Base-by-base conservation (phyloP, 2,329 filamentous ascomycete genomes). In the Diplodia seriata region DNA sequence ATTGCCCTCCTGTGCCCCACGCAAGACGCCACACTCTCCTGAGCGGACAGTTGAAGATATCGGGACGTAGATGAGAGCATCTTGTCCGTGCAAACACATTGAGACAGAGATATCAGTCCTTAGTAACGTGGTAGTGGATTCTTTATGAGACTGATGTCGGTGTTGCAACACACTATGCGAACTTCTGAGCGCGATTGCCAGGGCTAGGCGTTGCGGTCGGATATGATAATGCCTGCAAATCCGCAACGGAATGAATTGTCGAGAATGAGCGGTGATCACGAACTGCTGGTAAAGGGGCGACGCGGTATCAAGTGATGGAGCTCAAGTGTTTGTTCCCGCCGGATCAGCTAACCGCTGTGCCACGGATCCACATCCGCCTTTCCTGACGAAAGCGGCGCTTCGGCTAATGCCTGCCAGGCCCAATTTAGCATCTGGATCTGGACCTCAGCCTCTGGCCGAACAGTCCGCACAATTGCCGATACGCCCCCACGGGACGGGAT, bases 391-490 rank as follows among this genome's bases (percentile, higher is more conserved):
- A n/a, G 43, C 11, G n/a, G 43, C 7, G 40, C 43, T 47, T 47
- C 43, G 43, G 43, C 6, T 47, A 47, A 47, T 43, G 7, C n/a
- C 43, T 47, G n/a, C 43, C 43, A 47, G 20, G 8, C 43, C 18
- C n/a, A 12, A 40, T 20, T 18, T 56, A 59, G 18, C 26, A 43
- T 59, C 55, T 36, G n/a, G 20, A 59, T 43, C 55, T 38, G 36
- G 40, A 18, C 55, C 9, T 43, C 18, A 11, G 36, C 11, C 55
- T 14, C 12, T 8, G 29, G 29, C 38, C 56, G 56, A 18, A 29
- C 38, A 15, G 56, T 18, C 56, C 56, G 56, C 36, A 38, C 23
- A 59, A 47, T 59, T 59, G 38, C 56, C 56, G 38, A 47, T 47
- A 9, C 36, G 55, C 36, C 38, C 56, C 38, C 53, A 55, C 18